Evolutionary conservation across 805 yeast genomes (phyloP).

Genomic region (Candida orba): DNA sequence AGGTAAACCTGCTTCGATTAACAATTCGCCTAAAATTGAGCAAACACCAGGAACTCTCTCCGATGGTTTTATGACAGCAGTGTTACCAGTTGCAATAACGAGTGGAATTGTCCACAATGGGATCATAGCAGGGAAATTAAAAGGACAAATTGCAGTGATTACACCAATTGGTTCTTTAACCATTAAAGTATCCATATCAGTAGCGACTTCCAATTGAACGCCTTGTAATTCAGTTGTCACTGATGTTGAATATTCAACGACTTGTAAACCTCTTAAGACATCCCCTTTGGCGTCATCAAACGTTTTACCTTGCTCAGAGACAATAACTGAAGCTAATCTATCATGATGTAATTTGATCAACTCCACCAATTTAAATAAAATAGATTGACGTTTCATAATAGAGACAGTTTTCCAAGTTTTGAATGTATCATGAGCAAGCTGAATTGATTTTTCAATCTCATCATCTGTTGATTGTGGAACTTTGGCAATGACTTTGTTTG

Average conservation of each 20-base stretch:
- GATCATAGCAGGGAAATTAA: slow-evolving; percentile 83
- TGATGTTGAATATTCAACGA: slow-evolving; percentile 69
- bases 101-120: slow-evolving; percentile 53
- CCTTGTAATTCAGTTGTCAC: slow-evolving; percentile 61
- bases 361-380: slow-evolving; percentile 62
- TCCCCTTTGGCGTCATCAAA: slow-evolving; percentile 72
- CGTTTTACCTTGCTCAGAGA: slow-evolving; percentile 72
- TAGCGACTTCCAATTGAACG: slow-evolving; percentile 54
- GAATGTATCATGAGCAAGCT: slow-evolving; percentile 56
- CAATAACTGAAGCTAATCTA: slow-evolving; percentile 54
- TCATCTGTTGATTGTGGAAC: slow-evolving; percentile 68
- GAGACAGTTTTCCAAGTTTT: slow-evolving; percentile 42
- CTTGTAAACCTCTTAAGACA: slow-evolving; percentile 71
- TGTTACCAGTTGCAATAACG: slow-evolving; percentile 65
- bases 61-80: slow-evolving; percentile 60
- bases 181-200: slow-evolving; percentile 71
- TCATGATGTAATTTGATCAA: slow-evolving; percentile 61
- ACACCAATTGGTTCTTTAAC: slow-evolving; percentile 67
- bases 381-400: slow-evolving; percentile 48
- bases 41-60: slow-evolving; percentile 83
- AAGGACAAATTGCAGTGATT: slow-evolving; percentile 73
- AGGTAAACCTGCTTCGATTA: slow-evolving; percentile 68
- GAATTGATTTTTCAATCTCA: slow-evolving; percentile 60
- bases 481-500: slow-evolving; percentile 54
- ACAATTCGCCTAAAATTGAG: slow-evolving; percentile 63